A percentile compares a stretch with the other conserved stretches of the same genome.
These are phyloP conservation scores for Aspergillus tubingensis DNA, from an alignment of 2,329 filamentous ascomycete genomes.

Conservation along the genomic window DNA sequence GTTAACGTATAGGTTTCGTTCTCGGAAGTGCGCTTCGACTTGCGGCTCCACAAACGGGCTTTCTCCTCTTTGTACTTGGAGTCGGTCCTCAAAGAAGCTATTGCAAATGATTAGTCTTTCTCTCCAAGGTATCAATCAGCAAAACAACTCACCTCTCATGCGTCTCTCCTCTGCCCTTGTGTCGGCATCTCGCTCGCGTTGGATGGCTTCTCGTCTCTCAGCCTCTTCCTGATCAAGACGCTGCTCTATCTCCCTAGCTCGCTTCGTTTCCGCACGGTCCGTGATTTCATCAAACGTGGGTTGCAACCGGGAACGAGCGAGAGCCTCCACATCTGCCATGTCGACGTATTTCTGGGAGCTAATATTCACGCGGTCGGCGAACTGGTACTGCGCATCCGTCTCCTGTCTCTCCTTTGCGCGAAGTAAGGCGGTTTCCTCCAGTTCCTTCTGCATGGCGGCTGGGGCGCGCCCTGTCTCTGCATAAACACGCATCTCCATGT, in stretches of 20 bases:
- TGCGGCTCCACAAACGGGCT: conserved; percentile 30
- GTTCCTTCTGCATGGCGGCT: conserved; percentile 69
- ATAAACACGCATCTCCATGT: conserved; percentile 80
- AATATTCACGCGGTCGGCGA: conserved; percentile 63
- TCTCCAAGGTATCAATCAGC: no score
- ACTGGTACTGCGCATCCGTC: conserved; percentile 60
- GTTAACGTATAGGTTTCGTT: conserved; percentile 8
- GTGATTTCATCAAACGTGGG: conserved; percentile 84
- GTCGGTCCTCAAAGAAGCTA: conserved; percentile 22
- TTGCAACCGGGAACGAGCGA: conserved; percentile 75
- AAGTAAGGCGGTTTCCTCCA: conserved; percentile 73
- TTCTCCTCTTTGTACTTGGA: conserved; percentile 28
- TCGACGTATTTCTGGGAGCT: conserved; percentile 81
- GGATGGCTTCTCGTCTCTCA: conserved; percentile 57
- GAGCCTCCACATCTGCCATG: conserved; percentile 73
- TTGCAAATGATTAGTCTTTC: background rate
- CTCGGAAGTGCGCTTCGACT: conserved; percentile 25
- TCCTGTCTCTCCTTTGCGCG: conserved; percentile 65
- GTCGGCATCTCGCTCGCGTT: conserved; percentile 43
- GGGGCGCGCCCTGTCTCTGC: conserved; percentile 73
- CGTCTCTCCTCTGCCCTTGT: conserved; percentile 34
- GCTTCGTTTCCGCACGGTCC: conserved; percentile 71
- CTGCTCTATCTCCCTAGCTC: conserved; percentile 65
- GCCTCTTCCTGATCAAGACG: conserved; percentile 66
- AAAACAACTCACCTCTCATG: conserved; percentile 29